Base-by-base conservation (phyloP, 176 grass and related monocot species). In the Alopecurus myosuroides region DNA sequence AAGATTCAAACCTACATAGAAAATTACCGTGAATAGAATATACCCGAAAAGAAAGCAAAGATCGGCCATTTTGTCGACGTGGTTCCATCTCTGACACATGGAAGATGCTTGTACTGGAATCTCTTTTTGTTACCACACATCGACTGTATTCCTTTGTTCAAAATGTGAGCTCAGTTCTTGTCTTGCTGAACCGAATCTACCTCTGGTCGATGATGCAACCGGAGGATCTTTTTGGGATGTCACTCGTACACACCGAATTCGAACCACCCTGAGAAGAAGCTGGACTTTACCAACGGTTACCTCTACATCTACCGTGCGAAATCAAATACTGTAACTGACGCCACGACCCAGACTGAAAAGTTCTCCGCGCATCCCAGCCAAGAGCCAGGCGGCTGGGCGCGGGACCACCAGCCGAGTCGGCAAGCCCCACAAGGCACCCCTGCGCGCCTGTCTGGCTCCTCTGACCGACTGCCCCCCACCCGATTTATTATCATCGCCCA, bases 401-500 rank as follows among this genome's bases (percentile, higher is more conserved):
- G 53, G 23, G 35, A 4, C 53, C 76, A 78, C 37, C 35, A 18
- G 11, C 50, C 51, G 9, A 20, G 64, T n/a, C n/a, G n/a, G 69
- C 77, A 68, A 81, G 70, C 65, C 72, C 51, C 37, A 22, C 80
- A 78, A 83, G 73, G 37, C 51, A 81, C 57, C 52, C 40, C 69
- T 42, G 37, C 20, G 35, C 63, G 17, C 63, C 4, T 20, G 68
- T 26, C 69, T 72, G 69, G 46, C 69, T 15, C 69, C 12, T 74
- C 70, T 49, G 70, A 23, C 56, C 12, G 44, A 18, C 65, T 53
- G 67, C 9, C 50, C 33, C 40, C 65, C 46, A 83, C 37, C 37
- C 48, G 66, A 68, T 67, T 89, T 62, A 83, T 87, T 74, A 77
- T 49, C 41, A 30, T 63, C 58, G 58, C 61, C 61, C 61, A 64